Base-by-base conservation (phyloP, 108 stramenopile genomes). In the Fragilaria crotonensis region DNA sequence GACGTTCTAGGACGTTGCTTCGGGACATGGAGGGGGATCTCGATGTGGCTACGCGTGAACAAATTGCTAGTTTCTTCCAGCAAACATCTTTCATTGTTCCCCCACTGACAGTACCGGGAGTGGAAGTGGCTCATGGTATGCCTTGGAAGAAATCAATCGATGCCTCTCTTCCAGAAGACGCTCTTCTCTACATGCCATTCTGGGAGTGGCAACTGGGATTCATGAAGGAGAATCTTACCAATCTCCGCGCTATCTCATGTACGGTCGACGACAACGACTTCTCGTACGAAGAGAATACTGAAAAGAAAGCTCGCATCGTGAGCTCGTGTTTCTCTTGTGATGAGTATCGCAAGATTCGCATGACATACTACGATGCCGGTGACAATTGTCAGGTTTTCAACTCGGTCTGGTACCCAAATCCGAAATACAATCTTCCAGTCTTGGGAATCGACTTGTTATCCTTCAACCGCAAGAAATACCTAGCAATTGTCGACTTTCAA, bases 311-410 rank as follows among this genome's bases (percentile, higher is more conserved):
- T 4, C 72, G 92, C 4, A 89, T 93, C 31, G 82, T 89, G 21
- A 87, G 77, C 56, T 75, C 83, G 2, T 85, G 76, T 55, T 81
- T 75, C 33, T 63, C 77, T 26, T 79, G 75, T 23, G 73, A 87
- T 33, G 87, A 89, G 71, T 93, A 93, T 59, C 67, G 87, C 29
- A 93, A 93, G 70, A 93, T 96, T 36, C 83, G 96, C 25, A 80
- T 96, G 78, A 95, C 94, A 7, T 97, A 96, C 75, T 96, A 96
- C 68, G 96, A 97, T 64, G 96, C 90, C 22, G 95, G 95, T 19
- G 86, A 90, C 48, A 80, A 80, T 23, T 78, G 89, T 22, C 96
- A 97, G 77, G 96, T 97, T 2, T 96, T 94, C 73, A 97, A 97
- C 72, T 81, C 90, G 0, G 83, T 97, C 14, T 91, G 79, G 72